Percentiles rank a stretch among this genome's conserved stretches.
Conservation (phyloP, 2,329 filamentous ascomycete genomes). For the Chaetomium strumarium region DNA sequence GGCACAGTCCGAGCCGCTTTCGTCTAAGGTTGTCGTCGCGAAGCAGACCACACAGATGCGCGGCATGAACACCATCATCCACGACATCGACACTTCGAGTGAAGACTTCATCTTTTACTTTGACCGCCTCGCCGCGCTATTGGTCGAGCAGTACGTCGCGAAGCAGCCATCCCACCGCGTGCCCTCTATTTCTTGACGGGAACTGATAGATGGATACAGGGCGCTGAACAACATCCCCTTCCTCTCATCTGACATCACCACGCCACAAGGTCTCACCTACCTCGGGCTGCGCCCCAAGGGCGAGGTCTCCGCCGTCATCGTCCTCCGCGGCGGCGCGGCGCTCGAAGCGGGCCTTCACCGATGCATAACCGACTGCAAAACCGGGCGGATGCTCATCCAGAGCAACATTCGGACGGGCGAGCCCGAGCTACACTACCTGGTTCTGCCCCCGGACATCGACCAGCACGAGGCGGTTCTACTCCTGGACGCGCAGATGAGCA, state of each 20-base stretch:
- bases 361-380: slow-evolving; percentile 87
- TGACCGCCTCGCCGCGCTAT: slow-evolving; percentile 75
- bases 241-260: slow-evolving; percentile 56
- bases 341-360: slow-evolving; percentile 84
- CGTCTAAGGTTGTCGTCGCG: slow-evolving; percentile 67
- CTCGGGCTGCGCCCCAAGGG: slow-evolving; percentile 64
- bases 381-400: slow-evolving; percentile 84
- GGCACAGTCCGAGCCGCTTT: slow-evolving; percentile 65
- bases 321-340: slow-evolving; percentile 81
- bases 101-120: slow-evolving; percentile 99
- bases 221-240: slow-evolving; percentile 75
- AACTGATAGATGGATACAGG: slow-evolving; percentile 35
- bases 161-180: too few relatives aligned
- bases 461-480: slow-evolving; percentile 76
- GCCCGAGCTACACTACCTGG: slow-evolving; percentile 86
- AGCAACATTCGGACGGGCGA: slow-evolving; percentile 80
- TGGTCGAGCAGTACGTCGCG: slow-evolving; percentile 65
- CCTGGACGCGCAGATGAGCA: slow-evolving; percentile 91
- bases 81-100: slow-evolving; percentile 68
- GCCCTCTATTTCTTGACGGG: neutral
- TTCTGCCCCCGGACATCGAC: slow-evolving; percentile 67
- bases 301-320: slow-evolving; percentile 76
- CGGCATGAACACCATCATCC: slow-evolving; percentile 86
- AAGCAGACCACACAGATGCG: slow-evolving; percentile 72
- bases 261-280: slow-evolving; percentile 65